These are phyloP conservation scores for Corymbia maculata DNA, from an alignment of 345 rosid species.

Conservation along the genomic window DNA sequence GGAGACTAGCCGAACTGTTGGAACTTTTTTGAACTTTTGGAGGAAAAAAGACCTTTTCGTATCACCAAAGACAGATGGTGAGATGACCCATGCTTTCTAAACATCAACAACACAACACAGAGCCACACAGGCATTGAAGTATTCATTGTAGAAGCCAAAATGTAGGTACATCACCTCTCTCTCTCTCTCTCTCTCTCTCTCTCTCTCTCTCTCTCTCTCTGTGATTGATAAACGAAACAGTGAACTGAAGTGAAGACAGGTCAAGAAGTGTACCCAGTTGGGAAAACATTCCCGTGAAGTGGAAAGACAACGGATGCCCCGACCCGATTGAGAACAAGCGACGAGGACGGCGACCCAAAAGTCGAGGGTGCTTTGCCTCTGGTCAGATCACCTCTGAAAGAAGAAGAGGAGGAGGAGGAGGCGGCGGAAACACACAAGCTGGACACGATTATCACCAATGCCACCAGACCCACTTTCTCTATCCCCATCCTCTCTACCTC, in stretches of 20 bases:
- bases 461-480: conserved; percentile 4
- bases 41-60: neutral
- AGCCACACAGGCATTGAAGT: neutral
- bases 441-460: neutral
- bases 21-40: neutral
- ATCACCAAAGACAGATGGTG: neutral
- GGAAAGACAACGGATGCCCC: conserved; percentile 56
- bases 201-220: neutral
- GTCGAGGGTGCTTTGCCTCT: neutral
- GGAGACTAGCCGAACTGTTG: neutral
- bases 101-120: neutral
- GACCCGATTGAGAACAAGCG: conserved; percentile 14
- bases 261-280: conserved; percentile 8
- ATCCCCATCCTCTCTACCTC: conserved; percentile 9
- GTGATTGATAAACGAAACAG: neutral
- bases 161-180: neutral
- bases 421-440: neutral
- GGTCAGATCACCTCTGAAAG: neutral
- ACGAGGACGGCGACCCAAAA: neutral
- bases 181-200: neutral
- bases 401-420: neutral
- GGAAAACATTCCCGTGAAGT: conserved; percentile 75
- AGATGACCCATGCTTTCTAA: neutral
- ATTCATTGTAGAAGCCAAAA: neutral
- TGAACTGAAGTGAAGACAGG: neutral